Percentiles rank a stretch among this genome's conserved stretches.
These are phyloP conservation scores for Linnemannia zychae DNA, from an alignment of 192 early-diverging fungal genomes.

Conservation along the genomic window DNA sequence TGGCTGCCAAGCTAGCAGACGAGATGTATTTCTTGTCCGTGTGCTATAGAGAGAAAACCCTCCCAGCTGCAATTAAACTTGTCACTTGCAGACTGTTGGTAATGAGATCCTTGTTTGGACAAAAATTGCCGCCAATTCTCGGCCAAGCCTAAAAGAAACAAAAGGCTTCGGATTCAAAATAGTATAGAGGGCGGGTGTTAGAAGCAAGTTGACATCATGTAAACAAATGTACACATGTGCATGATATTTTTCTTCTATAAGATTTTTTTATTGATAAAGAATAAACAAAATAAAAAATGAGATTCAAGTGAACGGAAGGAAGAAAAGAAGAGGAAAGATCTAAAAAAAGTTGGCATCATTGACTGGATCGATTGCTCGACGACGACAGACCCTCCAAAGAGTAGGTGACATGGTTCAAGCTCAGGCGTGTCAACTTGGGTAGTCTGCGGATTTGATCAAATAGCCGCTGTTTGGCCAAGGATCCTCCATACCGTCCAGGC, in stretches of 20 bases:
- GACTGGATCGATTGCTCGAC: neutral
- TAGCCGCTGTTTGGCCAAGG: conserved; percentile 19
- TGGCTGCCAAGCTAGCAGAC: conserved; percentile 3
- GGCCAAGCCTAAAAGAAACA: neutral
- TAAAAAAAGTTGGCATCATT: neutral
- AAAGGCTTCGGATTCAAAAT: too few relatives aligned
- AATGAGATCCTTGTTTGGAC: neutral
- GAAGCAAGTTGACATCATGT: neutral
- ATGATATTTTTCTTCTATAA: neutral
- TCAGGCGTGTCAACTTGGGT: conserved; percentile 17
- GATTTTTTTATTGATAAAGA: neutral
- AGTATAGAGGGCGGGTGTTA: neutral
- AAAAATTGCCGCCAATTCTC: neutral
- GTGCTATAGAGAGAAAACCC: neutral
- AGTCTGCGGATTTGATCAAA: conserved; percentile 32
- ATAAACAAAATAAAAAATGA: neutral
- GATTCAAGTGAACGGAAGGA: neutral
- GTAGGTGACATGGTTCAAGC: conserved; percentile 37
- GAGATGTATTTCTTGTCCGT: neutral
- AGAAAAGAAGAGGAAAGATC: neutral
- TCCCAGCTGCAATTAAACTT: too few relatives aligned
- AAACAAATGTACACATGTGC: neutral
- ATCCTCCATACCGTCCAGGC: neutral
- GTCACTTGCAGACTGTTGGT: too few relatives aligned
- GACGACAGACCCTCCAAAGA: neutral